phyloP scores from a whole-genome alignment of 2,329 filamentous ascomycete genomes.

The Colletotrichum noveboracense region DNA sequence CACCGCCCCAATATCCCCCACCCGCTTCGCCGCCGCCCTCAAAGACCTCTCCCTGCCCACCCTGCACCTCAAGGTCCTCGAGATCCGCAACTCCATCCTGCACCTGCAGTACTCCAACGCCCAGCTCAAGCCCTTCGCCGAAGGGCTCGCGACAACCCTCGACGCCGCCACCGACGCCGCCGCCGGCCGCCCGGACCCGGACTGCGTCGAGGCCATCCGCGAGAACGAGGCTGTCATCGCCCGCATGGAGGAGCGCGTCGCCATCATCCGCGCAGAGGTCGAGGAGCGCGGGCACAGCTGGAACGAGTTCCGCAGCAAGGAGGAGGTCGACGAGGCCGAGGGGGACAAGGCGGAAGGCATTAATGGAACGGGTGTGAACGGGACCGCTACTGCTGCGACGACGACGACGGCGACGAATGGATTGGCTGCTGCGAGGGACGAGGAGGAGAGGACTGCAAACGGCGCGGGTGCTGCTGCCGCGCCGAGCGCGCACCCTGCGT shows the following conservation, averaged over 20 bases:
- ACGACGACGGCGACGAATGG: slow-evolving; percentile 22
- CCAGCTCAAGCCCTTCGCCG: slow-evolving; percentile 73
- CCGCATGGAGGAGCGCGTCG: slow-evolving; percentile 71
- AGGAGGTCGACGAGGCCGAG: slow-evolving; percentile 42
- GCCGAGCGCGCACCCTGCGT: slow-evolving; percentile 46
- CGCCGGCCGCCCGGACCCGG: slow-evolving; percentile 57
- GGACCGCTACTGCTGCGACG: background rate
- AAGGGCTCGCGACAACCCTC: slow-evolving; percentile 42
- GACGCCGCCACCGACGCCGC: slow-evolving; percentile 27
- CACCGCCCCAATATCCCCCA: slow-evolving; percentile 63
- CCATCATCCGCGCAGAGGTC: slow-evolving; percentile 68
- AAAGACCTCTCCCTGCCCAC: slow-evolving; percentile 68
- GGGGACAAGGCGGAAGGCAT: slow-evolving; percentile 1
- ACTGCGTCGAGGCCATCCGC: slow-evolving; percentile 75
- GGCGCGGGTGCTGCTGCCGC: background rate
- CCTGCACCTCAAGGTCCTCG: slow-evolving; percentile 76
- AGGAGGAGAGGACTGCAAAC: slow-evolving; percentile 21
- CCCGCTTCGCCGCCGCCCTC: slow-evolving; percentile 71
- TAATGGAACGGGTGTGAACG: background rate
- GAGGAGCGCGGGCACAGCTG: slow-evolving; percentile 61
- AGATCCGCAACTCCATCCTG: slow-evolving; percentile 75
- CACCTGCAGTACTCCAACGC: slow-evolving; percentile 78
- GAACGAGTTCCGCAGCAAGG: slow-evolving; percentile 58
- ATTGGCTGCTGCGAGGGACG: background rate
- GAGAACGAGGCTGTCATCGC: slow-evolving; percentile 75